Evolutionary conservation across 2,329 filamentous ascomycete genomes (phyloP), one percentile per base, ranked within the genome.

Genomic region (Gnomoniopsis smithogilvyi): DNA sequence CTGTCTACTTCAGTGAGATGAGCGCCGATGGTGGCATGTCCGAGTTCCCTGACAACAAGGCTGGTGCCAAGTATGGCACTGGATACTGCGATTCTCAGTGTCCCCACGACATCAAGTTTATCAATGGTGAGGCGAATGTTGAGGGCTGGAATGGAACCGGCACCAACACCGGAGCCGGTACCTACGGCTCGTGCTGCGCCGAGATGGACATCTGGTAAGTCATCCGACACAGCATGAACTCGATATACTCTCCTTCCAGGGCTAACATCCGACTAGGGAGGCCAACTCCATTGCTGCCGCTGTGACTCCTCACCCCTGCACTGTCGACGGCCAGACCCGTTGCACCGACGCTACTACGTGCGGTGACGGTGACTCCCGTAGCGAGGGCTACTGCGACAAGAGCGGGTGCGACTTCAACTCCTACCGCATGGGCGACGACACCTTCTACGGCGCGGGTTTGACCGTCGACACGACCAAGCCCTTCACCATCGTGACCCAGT

Each of bases 351-450:
- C 70, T 58, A 59, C 63, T 6, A 80, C 78, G 64, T 80, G 79
- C 64, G 80, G 75, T 60, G 68, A 70, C 30, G 67, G 68, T 24
- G 64, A 67, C 60, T 70, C 77, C 64, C 78, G 82, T 61, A 85
- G 85, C 67, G 67, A 66, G 14, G 82, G 82, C 60, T 68, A 80
- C 52, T 86, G 84, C 69, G 84, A 87, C 70, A 81, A 81, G 64
- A 81, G 84, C 64, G 83, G 83, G 51, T 87, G 84, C 64, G 84
- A 85, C 68, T 85, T 83, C 76, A 85, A 85, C 77, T 70, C 75
- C 43, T 86, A 78, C 78, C 81, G 83, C 66, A 77, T 83, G 76
- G 83, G 83, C 60, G 77, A 81, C 68, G 70, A 74, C 51, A 70
- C 73, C 67, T 87, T 85, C 76, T 86, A 80, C 72, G 84, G 83